Percentiles rank a stretch among this genome's conserved stretches.
Evolutionary conservation across 164 flowering plant species (phyloP).

Genomic region (Magnolia changhungtana): DNA sequence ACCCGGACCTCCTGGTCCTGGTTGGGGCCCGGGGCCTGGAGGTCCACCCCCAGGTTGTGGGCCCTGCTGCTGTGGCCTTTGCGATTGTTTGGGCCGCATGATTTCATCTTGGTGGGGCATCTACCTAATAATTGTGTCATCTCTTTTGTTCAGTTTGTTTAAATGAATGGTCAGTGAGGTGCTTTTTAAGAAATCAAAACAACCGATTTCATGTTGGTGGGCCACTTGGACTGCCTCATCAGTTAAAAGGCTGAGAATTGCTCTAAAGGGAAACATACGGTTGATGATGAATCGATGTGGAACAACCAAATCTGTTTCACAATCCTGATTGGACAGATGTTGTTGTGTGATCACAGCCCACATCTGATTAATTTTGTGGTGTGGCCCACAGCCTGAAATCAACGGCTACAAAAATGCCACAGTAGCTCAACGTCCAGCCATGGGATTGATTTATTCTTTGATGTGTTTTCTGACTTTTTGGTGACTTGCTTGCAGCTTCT

Average conservation of each 20-base stretch:
- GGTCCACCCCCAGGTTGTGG: not conserved
- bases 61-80: not conserved
- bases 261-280: no score
- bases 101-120: not conserved
- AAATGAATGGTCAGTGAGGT: not conserved
- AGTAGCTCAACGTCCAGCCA: not conserved
- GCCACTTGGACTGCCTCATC: not conserved
- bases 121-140: not conserved
- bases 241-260: not conserved
- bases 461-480: not conserved
- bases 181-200: not conserved
- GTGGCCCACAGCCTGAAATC: no score
- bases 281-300: no score
- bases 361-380: no score
- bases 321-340: no score
- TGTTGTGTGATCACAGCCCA: no score
- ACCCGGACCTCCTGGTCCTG: not conserved
- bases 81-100: not conserved
- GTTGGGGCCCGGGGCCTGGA: not conserved
- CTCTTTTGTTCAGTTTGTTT: not conserved
- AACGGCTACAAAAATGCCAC: no score
- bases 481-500: constrained; percentile 2
- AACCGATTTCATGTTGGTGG: no score
- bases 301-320: no score
- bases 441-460: not conserved